Evolutionary conservation across 2,329 filamentous ascomycete species (phyloP).

Genomic region (Beauveria australis): DNA sequence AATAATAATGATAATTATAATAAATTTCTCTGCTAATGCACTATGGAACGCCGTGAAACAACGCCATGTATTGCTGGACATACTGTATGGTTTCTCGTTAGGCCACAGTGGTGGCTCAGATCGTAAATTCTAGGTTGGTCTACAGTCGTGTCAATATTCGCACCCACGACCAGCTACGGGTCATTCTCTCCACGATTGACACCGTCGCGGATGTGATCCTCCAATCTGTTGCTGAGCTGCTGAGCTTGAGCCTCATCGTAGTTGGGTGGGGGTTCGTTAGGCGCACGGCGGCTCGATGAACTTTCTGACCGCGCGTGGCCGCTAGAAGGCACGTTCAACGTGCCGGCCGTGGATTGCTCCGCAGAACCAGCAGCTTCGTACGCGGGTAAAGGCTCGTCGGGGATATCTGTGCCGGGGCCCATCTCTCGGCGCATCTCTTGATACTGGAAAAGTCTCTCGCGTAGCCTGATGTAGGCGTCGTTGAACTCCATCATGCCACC

Average conservation of each 20-base stretch:
- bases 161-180: conserved; percentile 14
- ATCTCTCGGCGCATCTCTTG: conserved; percentile 65
- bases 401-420: conserved; percentile 55
- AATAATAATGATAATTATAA: neutral
- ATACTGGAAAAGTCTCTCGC: conserved; percentile 73
- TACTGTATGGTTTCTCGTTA: neutral
- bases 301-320: conserved; percentile 27
- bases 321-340: conserved; percentile 16
- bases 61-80: conserved; percentile 3
- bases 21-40: neutral
- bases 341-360: conserved; percentile 21
- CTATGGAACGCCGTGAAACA: neutral
- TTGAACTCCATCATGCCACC: conserved; percentile 93
- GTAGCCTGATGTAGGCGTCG: conserved; percentile 71
- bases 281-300: conserved; percentile 31
- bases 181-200: conserved; percentile 48
- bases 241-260: conserved; percentile 88
- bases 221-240: conserved; percentile 48
- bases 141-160: neutral
- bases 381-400: conserved; percentile 79
- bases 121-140: conserved; percentile 2
- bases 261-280: conserved; percentile 75
- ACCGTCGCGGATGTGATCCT: conserved; percentile 67
- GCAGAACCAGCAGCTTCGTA: conserved; percentile 57
- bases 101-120: neutral